Evolutionary conservation across 805 yeast genomes (phyloP).

Genomic region (Nadsonia fulvescens): DNA sequence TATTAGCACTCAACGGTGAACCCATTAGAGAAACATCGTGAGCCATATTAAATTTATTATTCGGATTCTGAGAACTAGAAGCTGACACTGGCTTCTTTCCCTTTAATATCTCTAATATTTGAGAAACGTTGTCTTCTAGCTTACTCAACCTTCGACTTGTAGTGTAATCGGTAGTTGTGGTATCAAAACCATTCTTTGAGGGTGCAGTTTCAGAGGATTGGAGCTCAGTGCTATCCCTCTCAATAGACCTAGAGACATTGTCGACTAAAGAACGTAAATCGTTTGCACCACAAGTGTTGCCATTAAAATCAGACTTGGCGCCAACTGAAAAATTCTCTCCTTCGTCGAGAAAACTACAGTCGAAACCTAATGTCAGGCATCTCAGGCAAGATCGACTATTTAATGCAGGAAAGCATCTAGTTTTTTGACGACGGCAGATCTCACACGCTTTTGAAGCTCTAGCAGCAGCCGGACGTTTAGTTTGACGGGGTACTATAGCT

Average conservation of each 20-base stretch:
- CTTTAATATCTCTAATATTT: conserved; percentile 4
- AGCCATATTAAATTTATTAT: no score
- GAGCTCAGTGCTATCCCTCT: no score
- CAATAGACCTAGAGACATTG: no score
- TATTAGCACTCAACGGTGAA: conserved; percentile 1
- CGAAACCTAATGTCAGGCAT: conserved; percentile 33
- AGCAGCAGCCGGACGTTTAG: conserved; percentile 7
- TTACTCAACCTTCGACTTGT: conserved; percentile 5
- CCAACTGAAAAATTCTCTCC: conserved; percentile 7
- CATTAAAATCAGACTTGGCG: no score
- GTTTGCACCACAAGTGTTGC: no score
- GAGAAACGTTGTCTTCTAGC: conserved; percentile 4
- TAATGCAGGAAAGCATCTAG: conserved; percentile 40
- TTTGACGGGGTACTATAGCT: no score
- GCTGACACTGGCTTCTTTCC: conserved; percentile 3
- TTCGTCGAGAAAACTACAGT: conserved; percentile 31
- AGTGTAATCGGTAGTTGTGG: conserved; percentile 14
- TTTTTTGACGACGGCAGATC: conserved; percentile 36
- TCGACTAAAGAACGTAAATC: no score
- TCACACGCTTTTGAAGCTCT: conserved; percentile 38
- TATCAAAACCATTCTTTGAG: conserved; percentile 4
- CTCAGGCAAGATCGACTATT: conserved; percentile 34
- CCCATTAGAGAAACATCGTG: conserved; percentile 1
- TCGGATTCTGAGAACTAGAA: conserved; percentile 1
- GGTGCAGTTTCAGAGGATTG: conserved; percentile 8